Evolutionary conservation across 208 protist species (phyloP).

Genomic region (Trypanosoma rangeli): DNA sequence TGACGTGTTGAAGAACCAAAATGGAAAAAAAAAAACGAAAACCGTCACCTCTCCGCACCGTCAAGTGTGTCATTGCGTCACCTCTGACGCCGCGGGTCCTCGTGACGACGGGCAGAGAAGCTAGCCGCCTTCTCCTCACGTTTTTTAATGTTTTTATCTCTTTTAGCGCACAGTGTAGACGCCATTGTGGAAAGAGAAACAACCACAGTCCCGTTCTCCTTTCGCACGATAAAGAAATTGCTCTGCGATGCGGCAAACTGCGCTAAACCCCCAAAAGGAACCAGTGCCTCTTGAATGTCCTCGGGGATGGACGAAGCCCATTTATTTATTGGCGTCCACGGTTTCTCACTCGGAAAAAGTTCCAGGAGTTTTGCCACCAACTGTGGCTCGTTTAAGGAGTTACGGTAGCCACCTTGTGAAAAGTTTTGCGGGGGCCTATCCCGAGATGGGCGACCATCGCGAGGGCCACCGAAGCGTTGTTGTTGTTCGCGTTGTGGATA

Average conservation of each 20-base stretch:
- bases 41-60: not conserved
- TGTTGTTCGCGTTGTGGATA: conserved; percentile 17
- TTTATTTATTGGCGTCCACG: conserved; percentile 48
- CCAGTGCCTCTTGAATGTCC: conserved; percentile 62
- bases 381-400: conserved; percentile 55
- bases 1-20: conserved; percentile 1
- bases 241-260: conserved; percentile 51
- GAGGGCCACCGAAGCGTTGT: conserved; percentile 28
- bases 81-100: conserved; percentile 24
- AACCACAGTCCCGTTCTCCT: conserved; percentile 59
- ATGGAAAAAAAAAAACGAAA: conserved; percentile 14
- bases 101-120: conserved; percentile 25
- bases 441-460: conserved; percentile 18
- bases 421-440: conserved; percentile 17
- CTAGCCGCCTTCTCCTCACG: conserved; percentile 33
- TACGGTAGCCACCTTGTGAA: conserved; percentile 5
- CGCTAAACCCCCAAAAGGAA: conserved; percentile 56
- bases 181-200: conserved; percentile 64
- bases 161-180: conserved; percentile 35
- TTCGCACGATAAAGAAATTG: conserved; percentile 76
- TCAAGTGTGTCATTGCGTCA: not conserved
- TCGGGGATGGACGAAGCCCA: conserved; percentile 59
- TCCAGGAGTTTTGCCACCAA: conserved; percentile 62
- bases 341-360: conserved; percentile 46
- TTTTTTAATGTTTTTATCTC: conserved; percentile 39